Evolutionary conservation across 208 protist species (phyloP).

Genomic region (Crithidia acanthocephali): DNA sequence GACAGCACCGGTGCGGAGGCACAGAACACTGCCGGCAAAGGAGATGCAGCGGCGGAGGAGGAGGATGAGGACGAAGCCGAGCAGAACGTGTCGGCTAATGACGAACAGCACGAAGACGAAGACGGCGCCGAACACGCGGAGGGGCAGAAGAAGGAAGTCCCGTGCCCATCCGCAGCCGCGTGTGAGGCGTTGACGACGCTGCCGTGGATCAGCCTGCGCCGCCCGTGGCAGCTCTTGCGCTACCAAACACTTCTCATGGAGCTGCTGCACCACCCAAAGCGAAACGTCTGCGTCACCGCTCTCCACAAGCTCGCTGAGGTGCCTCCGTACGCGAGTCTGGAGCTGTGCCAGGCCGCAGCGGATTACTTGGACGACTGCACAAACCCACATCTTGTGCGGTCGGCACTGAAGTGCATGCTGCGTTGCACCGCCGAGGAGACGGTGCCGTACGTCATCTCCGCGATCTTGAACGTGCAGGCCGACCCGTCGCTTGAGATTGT

Average conservation of each 20-base stretch:
- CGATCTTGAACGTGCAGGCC: constrained; percentile 1
- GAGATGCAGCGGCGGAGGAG: neutral
- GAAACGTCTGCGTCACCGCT: constrained; percentile 7
- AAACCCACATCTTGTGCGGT: neutral
- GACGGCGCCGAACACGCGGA: neutral
- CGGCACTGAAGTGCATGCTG: constrained; percentile 24
- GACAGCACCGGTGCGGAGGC: constrained; percentile 6
- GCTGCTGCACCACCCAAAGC: constrained; percentile 22
- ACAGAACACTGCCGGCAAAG: neutral
- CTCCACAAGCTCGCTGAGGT: constrained; percentile 16
- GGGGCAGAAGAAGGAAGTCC: neutral
- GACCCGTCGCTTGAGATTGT: constrained; percentile 17
- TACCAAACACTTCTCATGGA: constrained; percentile 22
- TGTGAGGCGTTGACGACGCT: constrained; percentile 27
- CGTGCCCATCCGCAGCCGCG: constrained; percentile 15
- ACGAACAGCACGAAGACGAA: neutral
- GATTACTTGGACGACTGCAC: constrained; percentile 13
- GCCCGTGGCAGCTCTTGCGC: constrained; percentile 22
- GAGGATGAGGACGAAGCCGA: neutral
- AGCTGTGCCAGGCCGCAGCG: constrained; percentile 11
- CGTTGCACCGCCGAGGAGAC: constrained; percentile 18
- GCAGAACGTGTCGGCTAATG: neutral
- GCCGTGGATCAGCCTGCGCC: constrained; percentile 5
- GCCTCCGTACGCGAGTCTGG: constrained; percentile 22
- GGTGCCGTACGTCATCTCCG: constrained; percentile 6